Percentiles rank a stretch among this genome's conserved stretches.
Conservation (phyloP, 305 asterid genomes). For the Solanum hybrid region DNA sequence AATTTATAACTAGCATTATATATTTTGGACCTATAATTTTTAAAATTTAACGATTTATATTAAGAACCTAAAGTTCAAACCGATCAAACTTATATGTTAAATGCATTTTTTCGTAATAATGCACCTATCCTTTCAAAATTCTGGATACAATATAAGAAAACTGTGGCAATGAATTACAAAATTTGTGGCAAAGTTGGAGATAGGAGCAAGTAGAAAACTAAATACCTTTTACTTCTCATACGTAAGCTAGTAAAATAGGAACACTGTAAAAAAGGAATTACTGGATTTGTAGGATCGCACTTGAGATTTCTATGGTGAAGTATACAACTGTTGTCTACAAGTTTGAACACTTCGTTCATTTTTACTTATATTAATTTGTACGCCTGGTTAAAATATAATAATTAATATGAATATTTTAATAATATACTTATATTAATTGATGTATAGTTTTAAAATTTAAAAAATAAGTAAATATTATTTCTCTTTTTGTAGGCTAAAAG, state of each 20-base stretch:
- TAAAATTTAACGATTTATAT: no score
- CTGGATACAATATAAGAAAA: not conserved
- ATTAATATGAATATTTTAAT: no score
- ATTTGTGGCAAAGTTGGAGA: not conserved
- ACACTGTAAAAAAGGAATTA: not conserved
- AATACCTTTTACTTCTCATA: not conserved
- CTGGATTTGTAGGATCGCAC: not conserved
- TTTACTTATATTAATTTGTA: not conserved
- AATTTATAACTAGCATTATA: not conserved
- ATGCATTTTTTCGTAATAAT: no score
- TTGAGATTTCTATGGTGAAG: not conserved
- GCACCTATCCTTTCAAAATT: not conserved
- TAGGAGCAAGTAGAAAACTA: not conserved
- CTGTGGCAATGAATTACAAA: not conserved
- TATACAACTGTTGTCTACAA: not conserved
- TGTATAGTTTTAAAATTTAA: no score
- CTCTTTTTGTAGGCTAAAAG: not conserved
- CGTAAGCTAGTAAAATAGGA: not conserved
- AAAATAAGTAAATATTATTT: not conserved
- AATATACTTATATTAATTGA: no score
- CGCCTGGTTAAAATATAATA: no score
- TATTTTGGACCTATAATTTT: no score
- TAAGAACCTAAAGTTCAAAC: no score
- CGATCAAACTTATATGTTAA: no score
- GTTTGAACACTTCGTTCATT: not conserved